Evolutionary conservation across 805 yeast genomes (phyloP), one percentile per base, ranked within the genome.

Genomic region (Ascoidea rubescens): DNA sequence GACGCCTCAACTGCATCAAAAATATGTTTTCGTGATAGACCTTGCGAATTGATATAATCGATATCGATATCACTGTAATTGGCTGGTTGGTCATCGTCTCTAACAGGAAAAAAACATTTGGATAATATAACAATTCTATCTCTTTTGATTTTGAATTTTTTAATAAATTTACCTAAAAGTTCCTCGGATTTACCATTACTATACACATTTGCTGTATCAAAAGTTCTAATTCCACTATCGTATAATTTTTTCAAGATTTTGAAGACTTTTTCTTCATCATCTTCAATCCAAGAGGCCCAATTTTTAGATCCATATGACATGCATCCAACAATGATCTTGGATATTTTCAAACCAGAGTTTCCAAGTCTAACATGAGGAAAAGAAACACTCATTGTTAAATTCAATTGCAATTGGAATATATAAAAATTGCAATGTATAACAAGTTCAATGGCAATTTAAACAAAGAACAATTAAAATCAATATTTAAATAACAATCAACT

Each of bases 101-200:
- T 46, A 37, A 37, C 43, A 10, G 43, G 43, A 37, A 37, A 37
- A 37, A 53, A 71, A 28, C 64, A 58, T 63, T 80, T 80, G 32
- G 80, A 65, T 57, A 80, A 53, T 52, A 80, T 79, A n/a, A 79
- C 81, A 50, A 80, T 72, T 47, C 70, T 71, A 47, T 76, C 78
- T 56, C 85, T 68, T 5, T 71, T 71, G 57, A 80, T 80, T 47
- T 72, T 65, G 64, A 69, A 78, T 52, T 69, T 67, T 56, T 71
- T 69, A 54, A 80, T 58, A 58, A 78, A 80, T 60, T 77, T 77
- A n/a, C 82, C 79, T 10, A 80, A 49, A 3, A 78, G 55, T 5
- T 61, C 58, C 61, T 78, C 84, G 37, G 79, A 72, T 14, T 58
- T 50, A 5, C 84, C 74, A 57, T 71, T 72, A 31, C 74, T 68